phyloP scores from a whole-genome alignment of 805 yeast genomes.

The Lipomyces kockii region DNA sequence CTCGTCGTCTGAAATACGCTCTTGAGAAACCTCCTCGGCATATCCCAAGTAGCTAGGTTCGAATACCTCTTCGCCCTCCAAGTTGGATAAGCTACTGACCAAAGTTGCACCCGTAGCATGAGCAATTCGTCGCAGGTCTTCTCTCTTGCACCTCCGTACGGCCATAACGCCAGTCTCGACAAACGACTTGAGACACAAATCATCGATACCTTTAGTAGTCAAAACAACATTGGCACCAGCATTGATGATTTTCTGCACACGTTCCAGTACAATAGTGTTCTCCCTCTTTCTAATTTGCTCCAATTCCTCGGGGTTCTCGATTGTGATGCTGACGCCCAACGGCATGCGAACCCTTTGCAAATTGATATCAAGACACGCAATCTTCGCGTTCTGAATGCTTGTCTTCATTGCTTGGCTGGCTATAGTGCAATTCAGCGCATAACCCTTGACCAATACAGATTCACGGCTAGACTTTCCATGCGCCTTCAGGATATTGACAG shows the following conservation, averaged over 20 bases:
- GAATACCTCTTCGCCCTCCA: conserved; percentile 94
- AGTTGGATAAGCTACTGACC: conserved; percentile 81
- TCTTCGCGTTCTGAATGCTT: conserved; percentile 67
- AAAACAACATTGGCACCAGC: conserved; percentile 93
- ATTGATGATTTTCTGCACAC: conserved; percentile 75
- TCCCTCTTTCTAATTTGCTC: conserved; percentile 91
- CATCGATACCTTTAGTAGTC: conserved; percentile 95
- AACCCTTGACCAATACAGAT: conserved; percentile 86
- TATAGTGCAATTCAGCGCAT: conserved; percentile 94
- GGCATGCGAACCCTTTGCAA: conserved; percentile 97
- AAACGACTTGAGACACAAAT: conserved; percentile 85
- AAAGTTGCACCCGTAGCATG: conserved; percentile 97
- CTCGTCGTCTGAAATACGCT: conserved; percentile 92
- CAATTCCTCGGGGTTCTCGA: conserved; percentile 95
- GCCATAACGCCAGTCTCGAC: conserved; percentile 93
- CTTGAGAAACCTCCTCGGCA: conserved; percentile 90
- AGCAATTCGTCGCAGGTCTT: conserved; percentile 94
- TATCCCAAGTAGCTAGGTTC: conserved; percentile 82
- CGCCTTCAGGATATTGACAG: conserved; percentile 92
- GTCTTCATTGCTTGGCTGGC: conserved; percentile 97
- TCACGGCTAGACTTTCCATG: conserved; percentile 93
- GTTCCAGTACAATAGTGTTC: conserved; percentile 80
- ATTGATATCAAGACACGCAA: conserved; percentile 89
- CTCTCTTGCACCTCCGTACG: conserved; percentile 95
- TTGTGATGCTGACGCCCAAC: conserved; percentile 95